Percentiles rank a stretch among this genome's conserved stretches.
phyloP scores from a whole-genome alignment of 1,284 basidiomycete species.

The Tetrapyrgos nigripes region DNA sequence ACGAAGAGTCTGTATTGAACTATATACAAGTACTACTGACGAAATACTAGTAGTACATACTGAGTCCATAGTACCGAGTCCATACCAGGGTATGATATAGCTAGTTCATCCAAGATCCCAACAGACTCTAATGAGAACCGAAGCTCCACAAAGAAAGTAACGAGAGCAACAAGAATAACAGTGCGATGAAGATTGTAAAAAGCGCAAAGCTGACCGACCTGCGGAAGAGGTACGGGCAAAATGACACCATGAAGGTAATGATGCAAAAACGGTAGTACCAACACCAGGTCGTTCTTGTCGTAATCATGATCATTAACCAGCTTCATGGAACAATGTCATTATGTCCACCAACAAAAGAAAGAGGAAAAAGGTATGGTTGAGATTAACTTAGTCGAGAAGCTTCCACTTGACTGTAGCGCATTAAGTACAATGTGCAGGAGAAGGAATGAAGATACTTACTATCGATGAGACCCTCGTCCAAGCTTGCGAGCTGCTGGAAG shows the following conservation, averaged over 20 bases:
- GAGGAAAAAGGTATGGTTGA: conserved; percentile 1
- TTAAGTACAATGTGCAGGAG: neutral
- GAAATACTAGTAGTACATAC: neutral
- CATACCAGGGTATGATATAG: neutral
- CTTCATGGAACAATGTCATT: conserved; percentile 5
- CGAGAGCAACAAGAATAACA: neutral
- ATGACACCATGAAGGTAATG: conserved; percentile 1
- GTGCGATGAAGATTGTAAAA: neutral
- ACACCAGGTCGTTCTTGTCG: conserved; percentile 14
- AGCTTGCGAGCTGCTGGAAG: conserved; percentile 67
- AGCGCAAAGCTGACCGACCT: conserved; percentile 10
- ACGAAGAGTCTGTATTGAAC: neutral
- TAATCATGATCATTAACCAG: conserved; percentile 14
- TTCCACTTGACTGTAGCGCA: neutral
- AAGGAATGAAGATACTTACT: conserved; percentile 49
- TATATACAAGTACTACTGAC: neutral
- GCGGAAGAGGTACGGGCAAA: conserved; percentile 6
- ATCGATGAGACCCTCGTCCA: conserved; percentile 62
- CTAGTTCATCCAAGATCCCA: neutral
- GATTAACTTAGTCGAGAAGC: neutral
- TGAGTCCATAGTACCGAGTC: neutral
- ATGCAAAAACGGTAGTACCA: conserved; percentile 1
- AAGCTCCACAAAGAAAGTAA: conserved; percentile 3
- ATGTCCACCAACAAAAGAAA: conserved; percentile 1
- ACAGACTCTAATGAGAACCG: conserved; percentile 9